These are phyloP conservation scores for Bimuria novae-zelandiae DNA, from an alignment of 2,329 filamentous ascomycete genomes.

Conservation along the genomic window DNA sequence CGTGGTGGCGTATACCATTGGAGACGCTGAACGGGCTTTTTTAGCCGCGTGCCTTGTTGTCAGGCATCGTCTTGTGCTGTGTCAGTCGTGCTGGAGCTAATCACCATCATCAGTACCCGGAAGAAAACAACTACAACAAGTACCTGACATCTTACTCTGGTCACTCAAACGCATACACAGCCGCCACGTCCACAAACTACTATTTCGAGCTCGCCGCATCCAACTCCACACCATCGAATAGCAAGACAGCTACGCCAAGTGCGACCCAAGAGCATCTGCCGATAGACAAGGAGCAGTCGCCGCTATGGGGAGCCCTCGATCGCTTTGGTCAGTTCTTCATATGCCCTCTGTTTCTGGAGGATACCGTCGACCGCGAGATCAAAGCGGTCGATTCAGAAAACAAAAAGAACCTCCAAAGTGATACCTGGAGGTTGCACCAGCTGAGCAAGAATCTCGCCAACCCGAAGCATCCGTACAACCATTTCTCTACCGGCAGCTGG, in stretches of 20 bases:
- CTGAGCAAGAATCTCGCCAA: conserved; percentile 88
- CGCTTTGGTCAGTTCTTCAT: conserved; percentile 95
- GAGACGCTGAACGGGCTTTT: not conserved
- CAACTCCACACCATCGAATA: conserved; percentile 60
- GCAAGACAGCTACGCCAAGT: conserved; percentile 47
- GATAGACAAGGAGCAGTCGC: conserved; percentile 53
- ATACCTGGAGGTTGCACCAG: conserved; percentile 85
- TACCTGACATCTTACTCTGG: conserved; percentile 91
- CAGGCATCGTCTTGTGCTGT: not conserved
- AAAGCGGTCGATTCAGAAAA: conserved; percentile 93
- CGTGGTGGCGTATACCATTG: conserved; percentile 14
- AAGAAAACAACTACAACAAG: conserved; percentile 93
- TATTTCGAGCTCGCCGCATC: conserved; percentile 94
- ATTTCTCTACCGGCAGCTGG: conserved; percentile 90
- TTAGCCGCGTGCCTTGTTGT: not conserved
- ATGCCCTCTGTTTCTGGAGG: conserved; percentile 81
- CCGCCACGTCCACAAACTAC: conserved; percentile 92
- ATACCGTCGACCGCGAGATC: conserved; percentile 83
- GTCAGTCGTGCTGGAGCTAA: not conserved
- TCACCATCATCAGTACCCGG: conserved; percentile 67
- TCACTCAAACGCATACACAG: conserved; percentile 93
- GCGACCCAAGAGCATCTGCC: conserved; percentile 44
- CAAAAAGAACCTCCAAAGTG: conserved; percentile 95
- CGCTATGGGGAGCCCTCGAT: conserved; percentile 81
- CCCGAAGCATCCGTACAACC: conserved; percentile 82